These are phyloP conservation scores for Gymnopilus junonius DNA, from an alignment of 768 basidiomycete genomes.

Conservation along the genomic window DNA sequence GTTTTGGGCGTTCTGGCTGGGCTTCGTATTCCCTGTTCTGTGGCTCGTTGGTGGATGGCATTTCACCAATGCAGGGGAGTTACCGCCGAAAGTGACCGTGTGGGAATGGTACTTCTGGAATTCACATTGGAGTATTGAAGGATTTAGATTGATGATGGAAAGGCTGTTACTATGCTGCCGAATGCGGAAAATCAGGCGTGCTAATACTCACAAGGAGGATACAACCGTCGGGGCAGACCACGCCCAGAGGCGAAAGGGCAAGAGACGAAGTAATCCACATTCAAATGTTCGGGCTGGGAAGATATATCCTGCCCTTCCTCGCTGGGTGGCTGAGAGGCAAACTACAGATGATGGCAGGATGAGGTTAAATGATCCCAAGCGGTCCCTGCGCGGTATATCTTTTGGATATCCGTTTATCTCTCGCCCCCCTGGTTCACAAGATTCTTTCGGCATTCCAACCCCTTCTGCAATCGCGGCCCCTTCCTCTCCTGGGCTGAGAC, in stretches of 20 bases:
- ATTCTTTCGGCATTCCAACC: constrained; percentile 15
- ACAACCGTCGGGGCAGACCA: constrained; percentile 4
- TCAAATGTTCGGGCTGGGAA: constrained; percentile 27
- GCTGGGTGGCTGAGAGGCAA: constrained; percentile 49
- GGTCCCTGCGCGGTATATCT: constrained; percentile 48
- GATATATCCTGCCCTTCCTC: constrained; percentile 40
- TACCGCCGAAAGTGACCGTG: constrained; percentile 45
- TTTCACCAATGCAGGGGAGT: constrained; percentile 50
- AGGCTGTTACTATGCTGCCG: constrained; percentile 33
- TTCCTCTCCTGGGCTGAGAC: constrained; percentile 14
- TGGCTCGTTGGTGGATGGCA: constrained; percentile 84
- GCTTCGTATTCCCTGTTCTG: constrained; percentile 72
- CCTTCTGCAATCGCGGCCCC: background rate
- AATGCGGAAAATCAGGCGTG: constrained; percentile 11
- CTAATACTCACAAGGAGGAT: background rate
- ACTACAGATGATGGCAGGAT: constrained; percentile 46
- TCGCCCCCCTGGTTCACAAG: constrained; percentile 41
- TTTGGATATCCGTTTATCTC: constrained; percentile 67
- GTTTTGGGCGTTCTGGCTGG: constrained; percentile 74
- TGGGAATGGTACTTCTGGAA: constrained; percentile 55
- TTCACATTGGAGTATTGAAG: constrained; percentile 30
- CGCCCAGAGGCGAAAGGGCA: constrained; percentile 21
- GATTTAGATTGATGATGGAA: constrained; percentile 10
- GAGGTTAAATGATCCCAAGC: constrained; percentile 47
- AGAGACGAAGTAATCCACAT: constrained; percentile 19